Evolutionary conservation across 306 rosid genomes (phyloP), one percentile per base, ranked within the genome.

Genomic region (Cyclanthera cordifolia): DNA sequence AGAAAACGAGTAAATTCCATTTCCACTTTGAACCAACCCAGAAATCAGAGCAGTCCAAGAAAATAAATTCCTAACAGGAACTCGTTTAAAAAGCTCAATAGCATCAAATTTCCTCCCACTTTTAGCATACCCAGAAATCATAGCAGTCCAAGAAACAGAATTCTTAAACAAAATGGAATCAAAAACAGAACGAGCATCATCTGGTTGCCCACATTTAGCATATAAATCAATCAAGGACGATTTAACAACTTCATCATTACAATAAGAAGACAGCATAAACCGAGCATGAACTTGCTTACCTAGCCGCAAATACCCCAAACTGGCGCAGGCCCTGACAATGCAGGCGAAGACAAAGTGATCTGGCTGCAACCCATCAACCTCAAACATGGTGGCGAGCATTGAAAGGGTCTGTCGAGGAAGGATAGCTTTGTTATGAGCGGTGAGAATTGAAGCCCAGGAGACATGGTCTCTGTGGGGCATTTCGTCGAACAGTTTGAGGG

Each of bases 31-130:
- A 59, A 84, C 88, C 79, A 87, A 81, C 69, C 97, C 97, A 0
- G 96, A 89, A 74, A 91, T 87, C 86, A 91, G 77, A 64, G 97
- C 89, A 5, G 97, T 88, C 96, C 96, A 91, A 56, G 88, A 74
- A 75, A 73, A 82, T 81, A 91, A 82, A 55, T 84, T 87, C 59
- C 77, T 78, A 3, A 50, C 17, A 4, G 90, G 90, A 1, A 80
- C 59, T 49, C 67, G 66, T 47, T 53, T 47, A 73, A 91, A 85
- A 58, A 91, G 61, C 21, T 54, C 76, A 41, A 85, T 21, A 68
- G 97, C 95, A 23, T 87, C 92, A 3, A 37, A 70, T 71, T 84
- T 85, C 68, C 81, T 76, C 3, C 96, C 97, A 71, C 81, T 74
- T 34, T 83, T 73, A 0, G 97, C 97, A 72, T 82, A 89, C 73